Base-by-base conservation (phyloP, 176 grass and related monocot species). In the Ensete glaucum region DNA sequence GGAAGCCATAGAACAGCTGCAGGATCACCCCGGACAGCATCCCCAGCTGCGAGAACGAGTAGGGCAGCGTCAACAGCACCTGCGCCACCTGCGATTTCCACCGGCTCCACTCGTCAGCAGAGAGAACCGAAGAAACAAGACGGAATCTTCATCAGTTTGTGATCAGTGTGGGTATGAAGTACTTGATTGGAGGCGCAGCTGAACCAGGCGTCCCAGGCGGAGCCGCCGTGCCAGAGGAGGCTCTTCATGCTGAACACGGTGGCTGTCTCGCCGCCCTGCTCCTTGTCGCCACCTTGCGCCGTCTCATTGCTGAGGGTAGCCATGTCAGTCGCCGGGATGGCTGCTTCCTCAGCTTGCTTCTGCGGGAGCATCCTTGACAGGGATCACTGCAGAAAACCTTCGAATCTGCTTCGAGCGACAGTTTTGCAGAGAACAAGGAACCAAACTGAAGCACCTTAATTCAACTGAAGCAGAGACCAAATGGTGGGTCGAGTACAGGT, bases 191-290 rank as follows among this genome's bases (percentile, higher is more conserved):
- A 34, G 72, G 51, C 74, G 60, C 49, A 62, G 84, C 72, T 69
- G 73, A 75, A 75, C 80, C 72, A 82, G 53, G 72, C 72, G 17
- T 76, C 64, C 72, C 73, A 76, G 13, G 52, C 72, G 52, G 83
- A 52, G 62, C 64, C 52, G 0, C 71, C 71, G 58, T 71, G 53
- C 72, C 58, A 56, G 12, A 14, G 87, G 11, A 93, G 11, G 87
- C 54, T 83, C 82, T 75, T 83, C 76, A 93, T 70, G 77, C 85
- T 87, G 29, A 87, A 82, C n/a, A 6, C 43, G 3, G 8, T 0
- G 67, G 19, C 34, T 10, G 34, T 51, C 29, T 48, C 43, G 25
- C 48, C 67, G 16, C 6, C 67, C 48, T 11, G 67, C 16, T 50
- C 67, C 34, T 43, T 43, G 34, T 48, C 43, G 25, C 48, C 67